Conservation (phyloP, 345 rosid species). For the Raphanus sativus region DNA sequence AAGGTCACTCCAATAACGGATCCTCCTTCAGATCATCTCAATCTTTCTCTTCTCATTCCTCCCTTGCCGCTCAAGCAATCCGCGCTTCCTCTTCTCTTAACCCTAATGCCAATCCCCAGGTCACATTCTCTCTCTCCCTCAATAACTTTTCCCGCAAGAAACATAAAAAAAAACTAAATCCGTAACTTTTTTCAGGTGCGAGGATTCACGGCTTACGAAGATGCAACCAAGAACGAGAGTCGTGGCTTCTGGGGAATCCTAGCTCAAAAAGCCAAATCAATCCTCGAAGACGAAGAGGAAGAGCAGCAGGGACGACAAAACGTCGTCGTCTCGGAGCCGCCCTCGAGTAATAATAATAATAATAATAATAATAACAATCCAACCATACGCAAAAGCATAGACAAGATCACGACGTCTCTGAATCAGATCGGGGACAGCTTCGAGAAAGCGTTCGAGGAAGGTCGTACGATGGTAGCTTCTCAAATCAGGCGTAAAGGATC, state of each 20-base stretch:
- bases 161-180: not conserved
- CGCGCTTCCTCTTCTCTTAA: conserved; percentile 51
- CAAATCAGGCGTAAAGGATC: conserved; percentile 72
- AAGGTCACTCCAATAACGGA: conserved; percentile 32
- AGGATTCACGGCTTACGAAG: conserved; percentile 73
- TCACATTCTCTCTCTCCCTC: conserved; percentile 31
- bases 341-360: conserved; percentile 40
- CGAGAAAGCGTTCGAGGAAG: conserved; percentile 93
- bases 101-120: conserved; percentile 36
- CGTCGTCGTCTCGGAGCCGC: conserved; percentile 25
- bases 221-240: conserved; percentile 33
- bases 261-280: conserved; percentile 85
- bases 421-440: conserved; percentile 85
- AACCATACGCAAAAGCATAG: conserved; percentile 66
- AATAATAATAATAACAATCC: conserved; percentile 32
- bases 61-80: conserved; percentile 88
- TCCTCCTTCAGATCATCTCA: conserved; percentile 43
- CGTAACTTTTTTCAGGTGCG: conserved; percentile 27
- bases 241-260: conserved; percentile 83
- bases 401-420: conserved; percentile 66
- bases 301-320: conserved; percentile 13
- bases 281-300: conserved; percentile 74
- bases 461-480: conserved; percentile 74
- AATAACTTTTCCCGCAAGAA: not conserved
- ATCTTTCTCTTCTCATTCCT: conserved; percentile 46